Base-by-base conservation (phyloP, 2,329 filamentous ascomycete species). In the Aspergillus latus region DNA sequence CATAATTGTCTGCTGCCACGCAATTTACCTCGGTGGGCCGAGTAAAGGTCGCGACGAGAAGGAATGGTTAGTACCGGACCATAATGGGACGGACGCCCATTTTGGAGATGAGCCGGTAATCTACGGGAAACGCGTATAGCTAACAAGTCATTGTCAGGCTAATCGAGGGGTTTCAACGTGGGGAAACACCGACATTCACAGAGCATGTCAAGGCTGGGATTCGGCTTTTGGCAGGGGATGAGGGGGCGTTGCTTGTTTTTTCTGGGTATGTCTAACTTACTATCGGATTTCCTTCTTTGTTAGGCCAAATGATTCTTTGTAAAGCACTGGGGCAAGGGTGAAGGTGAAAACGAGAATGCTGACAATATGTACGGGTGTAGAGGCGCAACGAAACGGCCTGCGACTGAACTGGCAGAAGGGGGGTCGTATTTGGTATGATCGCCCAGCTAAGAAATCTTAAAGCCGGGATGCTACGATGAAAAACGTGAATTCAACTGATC, bases 1-100 rank as follows among this genome's bases (percentile, higher is more conserved):
- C 9, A 84, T 95, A 50, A 76, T 95, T 47, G 88, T 95, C 49
- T 94, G 90, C 77, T 92, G 91, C 70, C 91, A 96, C 74, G 89
- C 85, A 29, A 90, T 93, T 56, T 95, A 88, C 80, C 74, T 79
- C 11, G 86, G 86, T 28, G 84, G 85, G 0, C 76, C 79, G 2
- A 72, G 74, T 1, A 71, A 73, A 1, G 85, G 85, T 34, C 60
- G 68, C 16, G 74, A 82, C 57, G 85, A 88, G 67, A 60, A 74
- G 5, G 85, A 89, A 68, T 90, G 87, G 86, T 76, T 57, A 55
- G 63, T 56, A 3, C 10, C 29, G 28, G 43, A 9, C 5, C 39
- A 13, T 21, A 21, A 34, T 9, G 3, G 13, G 8, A 36, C 34
- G 9, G 8, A 40, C 6, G n/a, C 37, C 37, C 11, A 30, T 45